Evolutionary conservation across 2,329 filamentous ascomycete genomes (phyloP), one percentile per base, ranked within the genome.

Genomic region (Magnaporthiopsis rhizophila): DNA sequence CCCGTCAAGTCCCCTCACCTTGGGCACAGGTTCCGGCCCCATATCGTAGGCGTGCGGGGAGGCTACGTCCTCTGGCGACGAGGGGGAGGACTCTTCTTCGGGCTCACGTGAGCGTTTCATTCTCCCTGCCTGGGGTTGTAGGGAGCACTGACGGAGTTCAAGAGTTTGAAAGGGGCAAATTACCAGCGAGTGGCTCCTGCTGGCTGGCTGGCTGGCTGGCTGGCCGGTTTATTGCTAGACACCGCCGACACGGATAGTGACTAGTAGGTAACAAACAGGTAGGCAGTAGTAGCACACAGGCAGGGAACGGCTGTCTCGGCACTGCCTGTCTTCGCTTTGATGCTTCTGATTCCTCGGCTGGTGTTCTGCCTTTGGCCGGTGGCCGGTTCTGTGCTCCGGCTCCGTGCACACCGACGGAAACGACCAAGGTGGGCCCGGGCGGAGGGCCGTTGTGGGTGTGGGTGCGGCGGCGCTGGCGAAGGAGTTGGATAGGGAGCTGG

Each of bases 91-190:
- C 59, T 83, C 80, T 21, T 53, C 21, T 74, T 84, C 81, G 69
- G 78, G 77, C 78, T 84, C 83, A 77, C 84, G 83, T 82, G 83
- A 83, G 78, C 84, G 84, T 80, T 86, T 86, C 84, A 86, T 86
- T 56, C 62, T 45, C n/a, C 36, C 45, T 53, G 45, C 2, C 45
- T 18, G 45, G 45, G 45, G 21, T 53, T 21, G 5, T 30, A 53
- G 45, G 45, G 45, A 53, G 45, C 45, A 53, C 45, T 53, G 45
- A 53, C 45, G 45, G 21, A 24, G 45, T 53, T 53, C 45, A 53
- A 53, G 21, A 53, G 45, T 53, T 24, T n/a, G 18, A 53, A 53
- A 24, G 21, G 21, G 21, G 21, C 11, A 53, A 53, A 53, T n/a
- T 53, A 53, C 45, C 45, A 24, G 21, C 45, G 45, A 53, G 45